Conservation (phyloP, 73 alveolate genomes). For the Paramecium pentaurelia region DNA sequence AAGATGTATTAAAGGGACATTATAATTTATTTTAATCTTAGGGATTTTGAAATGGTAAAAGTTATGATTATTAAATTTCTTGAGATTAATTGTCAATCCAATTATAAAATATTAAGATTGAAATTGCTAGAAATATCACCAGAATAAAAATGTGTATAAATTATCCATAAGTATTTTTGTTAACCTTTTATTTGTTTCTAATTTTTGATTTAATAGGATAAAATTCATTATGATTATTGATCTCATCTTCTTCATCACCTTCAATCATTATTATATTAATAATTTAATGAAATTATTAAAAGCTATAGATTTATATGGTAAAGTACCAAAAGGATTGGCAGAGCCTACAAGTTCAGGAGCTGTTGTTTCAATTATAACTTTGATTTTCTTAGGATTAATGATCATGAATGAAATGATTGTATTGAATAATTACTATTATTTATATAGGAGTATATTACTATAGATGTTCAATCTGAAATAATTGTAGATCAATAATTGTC, state of each 20-base stretch:
- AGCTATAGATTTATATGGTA: constrained; percentile 67
- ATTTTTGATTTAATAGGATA: not conserved
- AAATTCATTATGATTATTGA: not conserved
- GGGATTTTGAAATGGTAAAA: not conserved
- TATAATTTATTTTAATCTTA: not conserved
- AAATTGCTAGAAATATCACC: not conserved
- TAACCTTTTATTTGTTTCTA: not conserved
- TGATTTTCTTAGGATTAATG: constrained; percentile 75
- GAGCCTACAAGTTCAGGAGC: constrained; percentile 96
- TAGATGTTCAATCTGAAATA: constrained; percentile 77
- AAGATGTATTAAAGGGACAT: not conserved
- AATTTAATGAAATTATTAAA: constrained; percentile 53
- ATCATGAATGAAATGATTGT: constrained; percentile 82
- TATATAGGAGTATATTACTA: constrained; percentile 63
- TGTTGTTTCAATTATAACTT: constrained; percentile 83
- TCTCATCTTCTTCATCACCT: not conserved
- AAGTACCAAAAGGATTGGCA: constrained; percentile 86
- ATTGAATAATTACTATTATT: not conserved
- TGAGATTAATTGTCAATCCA: not conserved
- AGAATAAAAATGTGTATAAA: not conserved
- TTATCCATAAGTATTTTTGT: not conserved
- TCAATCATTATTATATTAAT: not conserved
- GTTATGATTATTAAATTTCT: not conserved
- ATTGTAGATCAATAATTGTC: constrained; percentile 80
- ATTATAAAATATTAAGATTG: not conserved